phyloP scores from a whole-genome alignment of 805 yeast genomes.

The Wickerhamomyces tratensis region DNA sequence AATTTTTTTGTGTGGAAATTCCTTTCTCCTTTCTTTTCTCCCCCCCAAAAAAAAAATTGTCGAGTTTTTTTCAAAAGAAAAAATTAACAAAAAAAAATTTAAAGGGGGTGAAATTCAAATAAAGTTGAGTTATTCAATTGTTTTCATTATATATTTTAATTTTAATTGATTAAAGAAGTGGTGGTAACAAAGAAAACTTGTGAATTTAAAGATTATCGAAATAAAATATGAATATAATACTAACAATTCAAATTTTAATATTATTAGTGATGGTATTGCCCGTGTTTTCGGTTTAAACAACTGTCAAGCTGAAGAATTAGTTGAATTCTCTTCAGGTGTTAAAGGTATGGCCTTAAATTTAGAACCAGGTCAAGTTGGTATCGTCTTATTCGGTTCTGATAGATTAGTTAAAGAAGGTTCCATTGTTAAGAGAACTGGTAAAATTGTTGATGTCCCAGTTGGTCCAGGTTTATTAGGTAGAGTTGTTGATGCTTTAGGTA shows the following conservation, averaged over 20 bases:
- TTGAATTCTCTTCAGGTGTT: constrained; percentile 98
- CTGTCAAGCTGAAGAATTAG: constrained; percentile 99
- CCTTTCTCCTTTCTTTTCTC: too few species aligned
- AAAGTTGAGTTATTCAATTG: too few species aligned
- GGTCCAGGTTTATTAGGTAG: constrained; percentile 98
- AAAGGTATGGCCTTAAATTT: constrained; percentile 99
- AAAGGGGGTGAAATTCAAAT: too few species aligned
- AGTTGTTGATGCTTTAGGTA: constrained; percentile 98
- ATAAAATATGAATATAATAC: too few species aligned
- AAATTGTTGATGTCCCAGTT: constrained; percentile 98
- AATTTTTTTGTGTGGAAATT: too few species aligned
- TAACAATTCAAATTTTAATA: background rate
- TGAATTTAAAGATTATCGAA: too few species aligned
- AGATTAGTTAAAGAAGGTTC: constrained; percentile 98
- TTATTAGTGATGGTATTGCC: constrained; percentile 96
- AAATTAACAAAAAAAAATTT: too few species aligned
- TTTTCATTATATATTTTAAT: too few species aligned
- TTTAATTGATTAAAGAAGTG: too few species aligned
- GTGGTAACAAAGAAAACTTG: too few species aligned
- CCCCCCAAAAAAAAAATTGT: too few species aligned
- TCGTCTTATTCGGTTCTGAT: constrained; percentile 99
- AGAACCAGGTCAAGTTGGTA: constrained; percentile 99
- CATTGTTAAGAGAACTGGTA: constrained; percentile 98
- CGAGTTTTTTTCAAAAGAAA: too few species aligned
- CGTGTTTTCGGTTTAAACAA: constrained; percentile 99